Evolutionary conservation across 2,329 filamentous ascomycete species (phyloP), one percentile per base, ranked within the genome.

Genomic region (Talaromyces albobiverticillius): DNA sequence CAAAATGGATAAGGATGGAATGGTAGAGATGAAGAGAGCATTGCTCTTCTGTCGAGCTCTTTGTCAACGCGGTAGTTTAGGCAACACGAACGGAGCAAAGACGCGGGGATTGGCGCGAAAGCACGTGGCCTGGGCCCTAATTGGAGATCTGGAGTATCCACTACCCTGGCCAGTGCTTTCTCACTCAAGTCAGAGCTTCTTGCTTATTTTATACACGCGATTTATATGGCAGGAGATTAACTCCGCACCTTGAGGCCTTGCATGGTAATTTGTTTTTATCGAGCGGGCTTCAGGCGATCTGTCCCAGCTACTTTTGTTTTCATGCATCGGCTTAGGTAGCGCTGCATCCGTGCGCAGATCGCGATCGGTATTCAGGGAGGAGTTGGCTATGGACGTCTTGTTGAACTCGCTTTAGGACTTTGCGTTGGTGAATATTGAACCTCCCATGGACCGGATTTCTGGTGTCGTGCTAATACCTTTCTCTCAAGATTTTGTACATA

Each of bases 61-160:
- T n/a, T 4, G 34, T 8, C 3, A 20, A n/a, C n/a, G n/a, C n/a
- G n/a, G 34, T 3, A 16, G 34, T 25, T 22, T 23, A 32, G 34
- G 26, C 46, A 40, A 42, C 47, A 31, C 34, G 34, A 6, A 41
- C 23, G 40, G 23, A 42, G 32, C 7, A 22, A 42, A 50, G 47
- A 54, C 52, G 52, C 52, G 52, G 46, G 43, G 52, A 43, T 42
- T 31, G 52, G 52, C 52, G 52, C 52, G 52, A 54, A 45, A 54
- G 36, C 55, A 57, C 55, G 55, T 57, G 55, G 36, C 31, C 13
- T 8, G 11, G n/a, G 25, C 34, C 26, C 16, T 50, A 8, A 14
- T 10, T 29, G 16, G 20, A 31, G 34, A 9, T 22, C 34, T 40
- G 34, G 10, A 29, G 26, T 29, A 29, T 29, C 26, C 26, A 10